Base-by-base conservation (phyloP, 2,329 filamentous ascomycete species). In the Aspergillus neotritici region DNA sequence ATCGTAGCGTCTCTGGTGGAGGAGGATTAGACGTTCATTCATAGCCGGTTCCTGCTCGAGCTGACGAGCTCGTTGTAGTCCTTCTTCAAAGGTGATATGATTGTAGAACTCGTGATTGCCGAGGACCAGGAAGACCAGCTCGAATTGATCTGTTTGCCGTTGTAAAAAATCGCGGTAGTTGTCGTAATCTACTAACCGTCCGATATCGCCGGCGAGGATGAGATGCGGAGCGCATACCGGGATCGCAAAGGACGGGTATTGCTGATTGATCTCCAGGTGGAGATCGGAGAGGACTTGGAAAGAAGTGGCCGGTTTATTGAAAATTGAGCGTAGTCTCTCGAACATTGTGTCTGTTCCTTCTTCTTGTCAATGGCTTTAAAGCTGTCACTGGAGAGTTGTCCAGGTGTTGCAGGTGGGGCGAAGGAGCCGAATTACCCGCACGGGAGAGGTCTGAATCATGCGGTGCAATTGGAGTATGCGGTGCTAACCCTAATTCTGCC, bases 31-130 rank as follows among this genome's bases (percentile, higher is more conserved):
- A 4, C 51, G 49, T n/a, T 51, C 53, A 5, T 56, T 51, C 3
- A 63, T 41, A 7, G 13, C 51, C 13, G 51, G 48, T 34, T 65
- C 63, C 13, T 52, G 49, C 35, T 60, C 58, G 1, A 66, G 55
- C 30, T 53, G 41, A 34, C 34, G 37, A 13, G 61, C 62, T 5
- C 44, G 54, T 25, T 52, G 39, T 0, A 65, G 35, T 1, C 54
- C 58, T 6, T 41, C 46, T 12, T 44, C 36, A 29, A 56, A 54
- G 4, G 55, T 40, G 4, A 9, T 9, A 3, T 29, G 43, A 28
- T 53, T 46, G 33, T 63, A 62, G 34, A 63, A 60, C 15, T 62
- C 56, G 44, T 64, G 54, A 16, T 62, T 62, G 1, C 58, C 60
- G 1, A 59, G 51, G 2, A 55, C 29, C 0, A 61, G 53, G 32